Conservation (phyloP, 257 asterid species). For the Cruciata laevipes region DNA sequence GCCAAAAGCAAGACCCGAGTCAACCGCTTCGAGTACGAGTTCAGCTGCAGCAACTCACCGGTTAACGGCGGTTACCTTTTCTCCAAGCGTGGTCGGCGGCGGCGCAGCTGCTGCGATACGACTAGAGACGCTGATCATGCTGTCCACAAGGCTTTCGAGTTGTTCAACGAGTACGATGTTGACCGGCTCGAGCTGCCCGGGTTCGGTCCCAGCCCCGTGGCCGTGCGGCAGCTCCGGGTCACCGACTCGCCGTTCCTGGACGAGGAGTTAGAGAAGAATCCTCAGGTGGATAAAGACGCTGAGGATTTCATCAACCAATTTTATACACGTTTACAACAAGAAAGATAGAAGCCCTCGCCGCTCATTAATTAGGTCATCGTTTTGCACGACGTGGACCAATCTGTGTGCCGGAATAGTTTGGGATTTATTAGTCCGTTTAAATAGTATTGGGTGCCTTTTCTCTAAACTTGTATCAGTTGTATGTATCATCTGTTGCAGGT, state of each 20-base stretch:
- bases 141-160: conserved; percentile 19
- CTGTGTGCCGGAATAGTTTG: no score
- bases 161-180: conserved; percentile 17
- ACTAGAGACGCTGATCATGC: conserved; percentile 5
- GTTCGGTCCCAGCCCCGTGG: conserved; percentile 28
- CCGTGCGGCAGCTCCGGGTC: conserved; percentile 34
- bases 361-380: no score
- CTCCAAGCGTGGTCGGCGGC: not conserved
- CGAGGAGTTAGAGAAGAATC: conserved; percentile 25
- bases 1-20: conserved; percentile 27
- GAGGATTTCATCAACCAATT: conserved; percentile 37
- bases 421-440: no score
- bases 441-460: no score
- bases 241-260: conserved; percentile 40
- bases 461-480: no score
- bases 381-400: no score
- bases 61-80: not conserved
- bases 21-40: conserved; percentile 32
- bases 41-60: conserved; percentile 39
- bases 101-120: not conserved
- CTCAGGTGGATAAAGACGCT: conserved; percentile 38
- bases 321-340: conserved; percentile 22
- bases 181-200: conserved; percentile 24
- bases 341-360: conserved; percentile 6
- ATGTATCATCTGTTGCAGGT: no score